Evolutionary conservation across 805 yeast genomes (phyloP), one percentile per base, ranked within the genome.

Genomic region (Wickerhamiella cacticola): DNA sequence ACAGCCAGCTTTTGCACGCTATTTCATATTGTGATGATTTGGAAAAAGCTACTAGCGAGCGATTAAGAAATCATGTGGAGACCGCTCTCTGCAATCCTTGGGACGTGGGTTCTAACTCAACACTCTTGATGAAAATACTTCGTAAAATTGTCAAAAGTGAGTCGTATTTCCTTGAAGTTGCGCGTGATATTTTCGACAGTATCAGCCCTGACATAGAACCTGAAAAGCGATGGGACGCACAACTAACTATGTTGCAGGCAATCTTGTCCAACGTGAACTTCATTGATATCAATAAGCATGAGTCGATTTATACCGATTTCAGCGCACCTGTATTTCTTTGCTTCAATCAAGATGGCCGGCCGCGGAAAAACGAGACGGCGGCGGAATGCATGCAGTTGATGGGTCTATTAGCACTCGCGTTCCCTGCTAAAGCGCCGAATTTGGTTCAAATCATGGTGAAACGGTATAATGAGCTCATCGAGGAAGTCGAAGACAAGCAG

Each of bases 341-440:
- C 19, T 31, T 31, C 10, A 31, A 31, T 15, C 36, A 31, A 10
- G 36, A 31, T 31, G 36, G 36, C 10, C 9, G 36, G 36, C 36
- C 36, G 3, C 36, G 36, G 4, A 31, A 31, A 31, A 15, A 31
- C 7, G 36, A 31, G 36, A 31, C 36, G 5, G 36, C 36, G 16
- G 36, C 36, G 6, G 36, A 31, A 15, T 31, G 36, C 16, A 31
- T 31, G 36, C 36, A 31, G 36, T 10, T 31, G 36, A 31, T 31
- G 36, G 41, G 41, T 9, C 21, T 36, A 6, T 12, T 36, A 6
- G 41, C 41, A 5, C 41, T 36, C 8, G 24, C 25, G 8, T 36
- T 22, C 16, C 24, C 26, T 5, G 25, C 25, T 4, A 36, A 36
- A 12, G 41, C 41, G 3, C 26, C 24, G 6, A 36, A 19, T 16